These are phyloP conservation scores for Pestalotiopsis sp. DNA, from an alignment of 2,329 filamentous ascomycete genomes.

Conservation along the genomic window DNA sequence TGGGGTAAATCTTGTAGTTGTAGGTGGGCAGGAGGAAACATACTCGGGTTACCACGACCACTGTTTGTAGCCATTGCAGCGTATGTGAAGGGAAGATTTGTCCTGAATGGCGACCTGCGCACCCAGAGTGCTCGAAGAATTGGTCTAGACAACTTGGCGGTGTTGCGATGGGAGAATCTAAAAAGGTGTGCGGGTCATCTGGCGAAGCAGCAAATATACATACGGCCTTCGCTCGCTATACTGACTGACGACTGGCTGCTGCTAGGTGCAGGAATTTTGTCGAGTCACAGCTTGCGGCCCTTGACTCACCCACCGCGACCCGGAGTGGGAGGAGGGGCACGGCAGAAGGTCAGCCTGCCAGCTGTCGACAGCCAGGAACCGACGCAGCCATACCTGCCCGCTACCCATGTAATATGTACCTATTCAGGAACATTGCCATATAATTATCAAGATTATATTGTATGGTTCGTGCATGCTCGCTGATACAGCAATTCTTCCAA, in stretches of 20 bases:
- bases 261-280: conserved; percentile 2
- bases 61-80: conserved; percentile 61
- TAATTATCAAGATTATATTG: too few relatives aligned
- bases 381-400: too few relatives aligned
- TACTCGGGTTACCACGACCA: conserved; percentile 44
- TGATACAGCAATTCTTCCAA: too few relatives aligned
- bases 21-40: not conserved
- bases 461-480: too few relatives aligned
- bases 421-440: too few relatives aligned
- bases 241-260: not conserved
- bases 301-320: not conserved
- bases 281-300: not conserved
- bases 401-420: too few relatives aligned
- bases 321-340: not conserved
- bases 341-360: not conserved
- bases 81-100: conserved; percentile 40
- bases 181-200: conserved; percentile 4
- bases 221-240: not conserved
- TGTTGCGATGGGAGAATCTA: conserved; percentile 14
- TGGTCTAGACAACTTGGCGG: conserved; percentile 48
- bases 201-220: conserved; percentile 1
- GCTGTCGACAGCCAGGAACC: not conserved
- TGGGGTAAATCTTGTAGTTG: not conserved
- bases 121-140: conserved; percentile 56
- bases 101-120: conserved; percentile 53